Evolutionary conservation across 192 early-diverging fungal genomes (phyloP), one percentile per base, ranked within the genome.

Genomic region (Coemansia sp.): DNA sequence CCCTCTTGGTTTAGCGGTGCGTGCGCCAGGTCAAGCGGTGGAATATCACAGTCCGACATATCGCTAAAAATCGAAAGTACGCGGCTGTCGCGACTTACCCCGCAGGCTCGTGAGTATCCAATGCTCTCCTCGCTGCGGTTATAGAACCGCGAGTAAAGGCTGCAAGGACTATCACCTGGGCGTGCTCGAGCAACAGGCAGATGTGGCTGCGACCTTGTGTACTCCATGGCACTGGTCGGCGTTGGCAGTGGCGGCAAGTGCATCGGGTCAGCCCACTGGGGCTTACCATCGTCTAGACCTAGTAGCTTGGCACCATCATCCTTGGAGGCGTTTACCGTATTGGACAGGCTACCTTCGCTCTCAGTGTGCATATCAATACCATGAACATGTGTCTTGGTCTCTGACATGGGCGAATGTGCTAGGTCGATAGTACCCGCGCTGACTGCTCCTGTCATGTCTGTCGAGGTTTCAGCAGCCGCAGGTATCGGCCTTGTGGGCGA

Each of bases 41-140:
- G 49, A 63, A 73, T 13, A 41, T 78, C 76, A 12, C 62, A 52
- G 36, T 78, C 71, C 11, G 71, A 66, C 8, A 73, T 20, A 33
- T 78, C 76, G 71, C 76, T 78, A 36, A 73, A 65, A 52, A 73
- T 69, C 34, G 76, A 73, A 41, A 65, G 39, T 29, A 73, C 9
- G 6, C 53, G 64, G 43, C 72, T 70, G 43, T 69, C 63, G 47
- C 60, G 43, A 27, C 43, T 71, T 22, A 62, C 66, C n/a, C 64
- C 58, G 24, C 53, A 57, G 15, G 53, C 27, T 31, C 29, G 57
- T 33, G 46, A 64, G 40, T 73, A 65, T 12, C 34, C 5, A 40
- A 61, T 66, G 43, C 65, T 61, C 46, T 66, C 65, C 33, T 66
- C 46, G 64, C 64, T 73, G 29, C n/a, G 55, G 29, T 16, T 43